Base-by-base conservation (phyloP, 2,329 filamentous ascomycete species). In the Fusarium sp. region DNA sequence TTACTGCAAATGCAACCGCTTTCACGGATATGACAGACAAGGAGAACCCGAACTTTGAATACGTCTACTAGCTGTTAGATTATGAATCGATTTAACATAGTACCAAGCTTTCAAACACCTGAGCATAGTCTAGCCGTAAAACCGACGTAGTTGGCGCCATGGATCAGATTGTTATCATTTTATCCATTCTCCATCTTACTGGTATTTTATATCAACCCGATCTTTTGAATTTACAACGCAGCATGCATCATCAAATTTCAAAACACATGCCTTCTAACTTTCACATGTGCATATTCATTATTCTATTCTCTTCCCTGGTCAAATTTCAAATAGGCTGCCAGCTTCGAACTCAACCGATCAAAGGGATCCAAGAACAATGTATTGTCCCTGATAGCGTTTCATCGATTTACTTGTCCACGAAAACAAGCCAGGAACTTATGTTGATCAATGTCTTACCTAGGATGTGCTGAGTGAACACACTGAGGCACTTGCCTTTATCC, bases 1-100 rank as follows among this genome's bases (percentile, higher is more conserved):
- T 72, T 10, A 70, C 76, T 2, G 72, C 74, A 16, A 82, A 82
- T 29, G 75, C 72, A 15, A 83, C 81, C 2, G 82, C 81, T 0
- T 84, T 83, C 45, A 77, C 66, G 3, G 81, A 83, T 24, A 70
- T 83, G 75, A 83, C 81, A 27, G 82, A 84, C 58, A 77, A 76
- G 65, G 79, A 83, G 74, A 84, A 84, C 32, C 80, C 79, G 1
- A 81, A 82, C 46, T 83, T 83, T 69, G 75, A 75, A 14, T 81
- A 83, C 40, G 78, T 83, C 3, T 83, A 82, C 46, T 83, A 70
- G 47, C 6, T 20, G n/a, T 18, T 22, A 27, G 14, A 25, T 7
- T 27, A 22, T 22, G 8, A 9, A 6, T 8, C 20, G 16, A 12
- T 38, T 20, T 14, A 25, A 18, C 12, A 3, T 15, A 20, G 9